Base-by-base conservation (phyloP, 1,139 yeast species). In the Saccharomyces hybrid region DNA sequence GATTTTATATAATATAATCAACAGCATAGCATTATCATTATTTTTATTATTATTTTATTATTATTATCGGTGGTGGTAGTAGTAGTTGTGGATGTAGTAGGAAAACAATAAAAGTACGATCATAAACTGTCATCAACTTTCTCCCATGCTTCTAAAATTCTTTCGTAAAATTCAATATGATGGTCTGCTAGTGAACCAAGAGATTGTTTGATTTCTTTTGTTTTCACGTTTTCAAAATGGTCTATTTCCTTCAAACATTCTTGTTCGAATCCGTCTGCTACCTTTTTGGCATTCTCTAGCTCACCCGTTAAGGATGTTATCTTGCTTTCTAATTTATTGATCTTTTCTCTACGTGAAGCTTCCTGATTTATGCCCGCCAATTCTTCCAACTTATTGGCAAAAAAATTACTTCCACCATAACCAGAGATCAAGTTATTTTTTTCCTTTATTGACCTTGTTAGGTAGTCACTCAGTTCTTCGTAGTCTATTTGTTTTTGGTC, bases 401-500 rank as follows among this genome's bases (percentile, higher is more conserved):
- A 69, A 61, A 78, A 81, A 57, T 78, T 79, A 26, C 78, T 73
- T 2, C 82, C 78, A 11, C 79, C 78, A 31, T 77, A 74, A 3
- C 85, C 84, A n/a, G 85, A 79, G 55, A 82, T 74, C 47, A 88
- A 65, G 46, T 75, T 75, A 44, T 82, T 81, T 58, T 84, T 81
- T 60, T 93, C 98, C 32, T 73, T 71, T 55, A 80, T 78, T 0
- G 96, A 82, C 65, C 88, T 86, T 48, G 78, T 76, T 54, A 90
- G 75, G 67, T 91, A 91, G 55, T 87, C 96, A 48, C 82, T 81
- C 52, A 93, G 75, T 50, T 88, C 96, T 66, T 93, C 97, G 63
- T 86, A 82, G 69, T 93, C 99, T 46, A 91, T 80, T 62, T 88
- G 91, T 69, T 91, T 91, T 67, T 89, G 93, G 66, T 93, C 99